Conservation (phyloP, 2,329 filamentous ascomycete species). For the Harringtonia aguacate region DNA sequence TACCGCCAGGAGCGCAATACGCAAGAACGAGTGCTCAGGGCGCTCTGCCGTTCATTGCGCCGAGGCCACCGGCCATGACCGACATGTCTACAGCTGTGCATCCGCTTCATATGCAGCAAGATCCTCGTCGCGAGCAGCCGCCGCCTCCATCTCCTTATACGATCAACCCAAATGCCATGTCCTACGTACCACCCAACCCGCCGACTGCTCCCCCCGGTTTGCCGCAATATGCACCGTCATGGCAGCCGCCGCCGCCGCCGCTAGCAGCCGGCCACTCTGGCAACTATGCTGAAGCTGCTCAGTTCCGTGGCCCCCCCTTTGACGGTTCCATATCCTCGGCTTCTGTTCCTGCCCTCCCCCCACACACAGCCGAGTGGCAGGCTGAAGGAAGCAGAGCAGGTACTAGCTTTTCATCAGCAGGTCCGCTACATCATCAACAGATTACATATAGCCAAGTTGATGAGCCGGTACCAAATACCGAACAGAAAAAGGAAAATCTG, state of each 20-base stretch:
- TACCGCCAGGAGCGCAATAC: constrained; percentile 10
- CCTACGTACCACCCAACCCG: neutral
- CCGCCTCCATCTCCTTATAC: neutral
- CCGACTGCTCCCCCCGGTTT: neutral
- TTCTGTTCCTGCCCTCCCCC: no score
- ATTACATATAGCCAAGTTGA: no score
- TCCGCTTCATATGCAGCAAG: neutral
- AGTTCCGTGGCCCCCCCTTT: neutral
- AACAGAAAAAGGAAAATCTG: constrained; percentile 22
- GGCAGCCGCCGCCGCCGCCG: no score
- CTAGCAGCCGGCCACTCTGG: neutral
- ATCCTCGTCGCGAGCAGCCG: no score
- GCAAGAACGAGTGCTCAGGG: neutral
- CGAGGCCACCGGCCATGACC: neutral
- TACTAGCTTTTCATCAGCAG: no score
- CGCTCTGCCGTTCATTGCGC: neutral
- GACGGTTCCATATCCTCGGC: no score
- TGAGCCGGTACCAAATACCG: no score
- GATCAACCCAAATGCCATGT: neutral
- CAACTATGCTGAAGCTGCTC: neutral
- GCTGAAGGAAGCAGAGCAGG: no score
- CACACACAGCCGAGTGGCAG: no score
- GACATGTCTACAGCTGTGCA: neutral
- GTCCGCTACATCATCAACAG: no score
- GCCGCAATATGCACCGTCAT: no score